Percentiles rank a stretch among this genome's conserved stretches.
Conservation (phyloP, 371 early-diverging fungal genomes). For the Choanephora cucurbitarum region DNA sequence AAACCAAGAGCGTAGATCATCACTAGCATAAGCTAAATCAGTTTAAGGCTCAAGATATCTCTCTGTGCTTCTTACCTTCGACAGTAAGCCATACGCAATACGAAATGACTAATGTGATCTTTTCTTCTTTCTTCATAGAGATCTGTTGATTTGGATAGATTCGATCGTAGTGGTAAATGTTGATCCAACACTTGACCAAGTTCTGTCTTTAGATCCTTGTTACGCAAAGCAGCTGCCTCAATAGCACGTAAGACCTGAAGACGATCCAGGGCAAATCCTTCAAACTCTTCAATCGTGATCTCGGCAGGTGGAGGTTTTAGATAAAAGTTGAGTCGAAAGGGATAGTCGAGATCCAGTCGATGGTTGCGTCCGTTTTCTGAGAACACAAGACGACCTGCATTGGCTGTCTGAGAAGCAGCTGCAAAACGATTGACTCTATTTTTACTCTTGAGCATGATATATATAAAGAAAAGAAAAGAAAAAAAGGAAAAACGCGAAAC, state of each 20-base stretch:
- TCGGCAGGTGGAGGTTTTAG: slow-evolving; percentile 70
- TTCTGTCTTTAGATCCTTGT: slow-evolving; percentile 63
- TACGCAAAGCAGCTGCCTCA: slow-evolving; percentile 79
- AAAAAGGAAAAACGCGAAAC: slow-evolving; percentile 13
- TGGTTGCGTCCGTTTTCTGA: slow-evolving; percentile 13
- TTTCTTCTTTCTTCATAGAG: slow-evolving; percentile 77
- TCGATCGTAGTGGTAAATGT: slow-evolving; percentile 70
- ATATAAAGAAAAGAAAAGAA: slow-evolving; percentile 3
- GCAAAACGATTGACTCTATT: slow-evolving; percentile 32
- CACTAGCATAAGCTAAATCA: slow-evolving; percentile 36
- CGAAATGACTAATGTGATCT: slow-evolving; percentile 93
- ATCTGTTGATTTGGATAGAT: slow-evolving; percentile 39
- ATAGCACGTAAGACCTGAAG: slow-evolving; percentile 88
- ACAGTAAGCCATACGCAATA: slow-evolving; percentile 92
- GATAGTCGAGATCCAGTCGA: slow-evolving; percentile 52
- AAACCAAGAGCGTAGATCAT: slow-evolving; percentile 90
- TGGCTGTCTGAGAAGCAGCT: slow-evolving; percentile 18
- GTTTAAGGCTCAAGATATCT: background rate
- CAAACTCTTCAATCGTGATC: slow-evolving; percentile 91
- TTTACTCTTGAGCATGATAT: slow-evolving; percentile 23
- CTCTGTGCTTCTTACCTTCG: slow-evolving; percentile 53
- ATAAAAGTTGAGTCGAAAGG: slow-evolving; percentile 83
- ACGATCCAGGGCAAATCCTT: slow-evolving; percentile 88
- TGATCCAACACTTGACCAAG: slow-evolving; percentile 60
- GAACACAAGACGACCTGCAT: slow-evolving; percentile 12